Evolutionary conservation across 2,329 filamentous ascomycete species (phyloP).

Genomic region (Colletotrichum navitas): DNA sequence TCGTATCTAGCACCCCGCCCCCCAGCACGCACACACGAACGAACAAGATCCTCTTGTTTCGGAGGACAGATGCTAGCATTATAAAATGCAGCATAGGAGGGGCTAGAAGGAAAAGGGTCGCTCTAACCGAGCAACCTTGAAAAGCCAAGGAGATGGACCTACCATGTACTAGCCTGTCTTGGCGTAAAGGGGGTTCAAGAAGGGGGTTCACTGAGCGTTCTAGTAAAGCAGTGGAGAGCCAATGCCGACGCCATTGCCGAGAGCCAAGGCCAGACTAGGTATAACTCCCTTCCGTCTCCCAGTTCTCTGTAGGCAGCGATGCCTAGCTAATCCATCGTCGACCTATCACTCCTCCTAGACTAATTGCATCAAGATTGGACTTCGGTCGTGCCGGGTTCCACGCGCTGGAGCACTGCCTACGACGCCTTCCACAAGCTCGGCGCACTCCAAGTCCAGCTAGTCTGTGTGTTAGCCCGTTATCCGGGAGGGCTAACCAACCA

Average conservation of each 20-base stretch:
- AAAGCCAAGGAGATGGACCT: no score
- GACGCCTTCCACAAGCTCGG: not conserved
- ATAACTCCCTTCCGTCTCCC: not conserved
- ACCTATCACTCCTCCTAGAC: conserved; percentile 4
- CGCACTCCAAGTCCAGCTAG: not conserved
- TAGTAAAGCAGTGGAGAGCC: not conserved
- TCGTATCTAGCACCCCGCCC: not conserved
- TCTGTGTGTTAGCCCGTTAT: not conserved
- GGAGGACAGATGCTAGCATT: not conserved
- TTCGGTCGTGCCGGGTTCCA: conserved; percentile 36
- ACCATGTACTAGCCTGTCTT: not conserved
- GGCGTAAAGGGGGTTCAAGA: not conserved
- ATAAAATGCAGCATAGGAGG: not conserved
- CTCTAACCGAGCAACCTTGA: not conserved
- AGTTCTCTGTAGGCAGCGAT: not conserved
- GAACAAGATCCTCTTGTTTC: not conserved
- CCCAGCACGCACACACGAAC: not conserved
- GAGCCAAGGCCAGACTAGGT: not conserved
- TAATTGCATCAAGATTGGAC: conserved; percentile 26
- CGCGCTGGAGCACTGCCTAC: not conserved
- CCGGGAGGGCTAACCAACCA: not conserved
- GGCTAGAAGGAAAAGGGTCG: not conserved
- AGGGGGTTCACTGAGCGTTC: not conserved
- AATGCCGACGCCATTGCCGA: not conserved
- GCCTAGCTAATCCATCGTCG: not conserved